Base-by-base conservation (phyloP, 768 basidiomycete species). In the Collybia nuda region DNA sequence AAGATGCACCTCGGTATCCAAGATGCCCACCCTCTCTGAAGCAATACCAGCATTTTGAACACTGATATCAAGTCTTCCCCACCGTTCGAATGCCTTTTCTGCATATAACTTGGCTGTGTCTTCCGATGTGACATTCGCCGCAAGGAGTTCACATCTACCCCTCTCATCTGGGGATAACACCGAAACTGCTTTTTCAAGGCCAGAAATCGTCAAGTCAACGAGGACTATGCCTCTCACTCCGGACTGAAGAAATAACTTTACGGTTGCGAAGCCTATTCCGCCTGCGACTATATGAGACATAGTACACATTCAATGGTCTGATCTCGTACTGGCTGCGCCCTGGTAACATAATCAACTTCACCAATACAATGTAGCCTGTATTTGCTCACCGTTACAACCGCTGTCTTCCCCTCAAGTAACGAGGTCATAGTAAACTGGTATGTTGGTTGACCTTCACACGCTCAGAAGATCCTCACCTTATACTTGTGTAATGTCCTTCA, bases 21-120 rank as follows among this genome's bases (percentile, higher is more conserved):
- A 17, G 38, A 56, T 48, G 18, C 46, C 22, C n/a, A 28, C 14
- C 4, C 40, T 39, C 2, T 48, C 36, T 12, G 36, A 36, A 40
- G 26, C 40, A 17, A 50, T 41, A 11, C 53, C 53, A 12, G 53
- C 48, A 41, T 50, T 50, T 28, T 43, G 50, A 19, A 55, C 51
- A 19, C 47, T 45, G 29, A 55, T 44, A 40, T 55, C 54, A 12
- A 55, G 50, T n/a, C 45, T 15, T 8, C 54, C 54, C 54, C 53
- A 55, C 19, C 35, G 37, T 22, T 45, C 40, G 14, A 55, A 7
- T 15, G 53, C 50, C 29, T 32, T 36, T 12, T 35, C 36, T 4
- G 47, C 39, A 37, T 47, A 55, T 40, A n/a, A n/a, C 28, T 45
- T 19, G 6, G 40, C 28, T 3, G n/a, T 36, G 23, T 35, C 45